A percentile compares a stretch with the other conserved stretches of the same genome.
These are phyloP conservation scores for Lathyrus sativus DNA, from an alignment of 306 rosid genomes.

Conservation along the genomic window DNA sequence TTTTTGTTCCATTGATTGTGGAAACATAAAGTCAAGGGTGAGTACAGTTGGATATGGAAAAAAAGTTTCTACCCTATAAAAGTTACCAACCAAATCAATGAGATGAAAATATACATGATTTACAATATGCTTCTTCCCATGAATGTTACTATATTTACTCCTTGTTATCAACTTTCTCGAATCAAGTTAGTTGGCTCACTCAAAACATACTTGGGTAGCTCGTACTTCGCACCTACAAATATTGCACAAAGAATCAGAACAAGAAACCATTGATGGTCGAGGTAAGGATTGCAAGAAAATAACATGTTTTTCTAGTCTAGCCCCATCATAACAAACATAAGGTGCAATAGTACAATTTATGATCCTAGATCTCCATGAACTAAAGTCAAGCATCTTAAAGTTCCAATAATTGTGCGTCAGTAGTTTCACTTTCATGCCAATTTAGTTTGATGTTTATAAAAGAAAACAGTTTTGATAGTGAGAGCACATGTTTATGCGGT, in stretches of 20 bases:
- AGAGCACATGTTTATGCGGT: constrained; percentile 12
- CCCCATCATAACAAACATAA: too few relatives aligned
- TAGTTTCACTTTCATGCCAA: neutral
- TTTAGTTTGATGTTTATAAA: constrained; percentile 21
- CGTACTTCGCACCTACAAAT: constrained; percentile 89
- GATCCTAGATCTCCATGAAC: neutral
- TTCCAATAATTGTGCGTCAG: neutral
- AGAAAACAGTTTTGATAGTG: constrained; percentile 25
- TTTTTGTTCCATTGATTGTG: constrained; percentile 40
- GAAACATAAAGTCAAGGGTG: constrained; percentile 44
- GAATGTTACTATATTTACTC: constrained; percentile 44
- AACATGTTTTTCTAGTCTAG: too few relatives aligned
- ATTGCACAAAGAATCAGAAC: constrained; percentile 31
- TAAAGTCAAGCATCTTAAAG: constrained; percentile 4
- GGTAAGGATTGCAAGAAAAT: constrained; percentile 28
- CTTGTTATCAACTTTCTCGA: constrained; percentile 57
- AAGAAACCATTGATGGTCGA: constrained; percentile 3
- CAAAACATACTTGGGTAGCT: constrained; percentile 94
- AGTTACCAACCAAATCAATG: constrained; percentile 57
- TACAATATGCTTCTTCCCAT: constrained; percentile 62
- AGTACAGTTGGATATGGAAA: constrained; percentile 38
- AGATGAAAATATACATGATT: constrained; percentile 76
- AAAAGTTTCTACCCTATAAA: constrained; percentile 49
- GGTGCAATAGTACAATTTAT: neutral
- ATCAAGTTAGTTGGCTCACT: constrained; percentile 98